Base-by-base conservation (phyloP, 257 asterid genomes). In the Nicotiana undulata region DNA sequence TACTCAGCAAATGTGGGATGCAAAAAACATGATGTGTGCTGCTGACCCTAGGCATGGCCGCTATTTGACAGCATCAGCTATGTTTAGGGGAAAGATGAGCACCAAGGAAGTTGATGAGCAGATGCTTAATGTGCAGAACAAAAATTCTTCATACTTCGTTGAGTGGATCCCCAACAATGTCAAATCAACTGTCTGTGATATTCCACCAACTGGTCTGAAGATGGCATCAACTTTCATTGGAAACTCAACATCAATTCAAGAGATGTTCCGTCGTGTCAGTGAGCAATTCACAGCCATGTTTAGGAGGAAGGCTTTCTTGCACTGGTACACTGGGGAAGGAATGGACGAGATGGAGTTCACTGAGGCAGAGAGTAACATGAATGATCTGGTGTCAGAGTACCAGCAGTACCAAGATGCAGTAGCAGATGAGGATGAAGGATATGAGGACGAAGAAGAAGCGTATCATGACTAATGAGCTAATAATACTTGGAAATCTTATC, bases 331-430 rank as follows among this genome's bases (percentile, higher is more conserved):
- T 0, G 82, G 82, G 51, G 82, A 79, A 34, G 82, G 82, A 64
- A 79, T 79, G 82, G 82, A 79, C 28, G 82, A 79, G 34, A 79
- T 79, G 82, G 82, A 79, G 24, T 79, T 79, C 82, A 79, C 82
- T 0, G 82, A 79, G 66, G 82, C 82, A 2, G 82, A 79, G 76
- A 79, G 82, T 76, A 79, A 79, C 77, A 79, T 83, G 86, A 80
- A 83, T 24, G 86, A 83, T 63, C 80, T 83, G 86, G 86, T 83
- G 13, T 83, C 86, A 1, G 86, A 83, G 40, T 83, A 83, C 51
- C 86, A 83, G 68, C 86, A 83, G 61, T 83, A 83, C 18, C 86
- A 83, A 58, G 86, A 83, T 75, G 86, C 86, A 44, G 81, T 82
- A 17, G 86, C 86, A n/a, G 86, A 83, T 53, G 89, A 86, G 68